phyloP scores from a whole-genome alignment of 371 early-diverging fungal species.

The Syncephalastrum sp. region DNA sequence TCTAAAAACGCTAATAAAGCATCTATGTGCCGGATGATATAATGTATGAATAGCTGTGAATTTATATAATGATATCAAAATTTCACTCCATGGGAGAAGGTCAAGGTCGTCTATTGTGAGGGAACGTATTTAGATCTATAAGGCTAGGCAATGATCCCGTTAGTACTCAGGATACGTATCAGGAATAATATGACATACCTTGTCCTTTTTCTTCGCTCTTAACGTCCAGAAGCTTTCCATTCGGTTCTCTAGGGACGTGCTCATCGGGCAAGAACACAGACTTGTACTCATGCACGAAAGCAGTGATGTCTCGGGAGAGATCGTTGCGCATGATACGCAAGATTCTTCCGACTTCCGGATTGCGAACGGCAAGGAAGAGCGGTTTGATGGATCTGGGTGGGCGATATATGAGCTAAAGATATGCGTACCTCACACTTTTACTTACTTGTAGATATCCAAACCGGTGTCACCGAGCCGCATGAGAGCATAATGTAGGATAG shows the following conservation, averaged over 20 bases:
- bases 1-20: no score
- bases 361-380: conserved; percentile 71
- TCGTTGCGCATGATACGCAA: conserved; percentile 32
- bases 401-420: background rate
- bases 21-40: no score
- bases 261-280: conserved; percentile 9
- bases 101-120: no score
- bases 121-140: no score
- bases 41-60: no score
- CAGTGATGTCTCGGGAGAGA: conserved; percentile 31
- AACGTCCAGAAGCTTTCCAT: no score
- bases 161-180: no score
- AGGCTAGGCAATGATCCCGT: no score
- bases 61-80: no score
- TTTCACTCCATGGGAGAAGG: no score
- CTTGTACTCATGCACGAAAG: conserved; percentile 21
- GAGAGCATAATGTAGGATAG: conserved; percentile 76
- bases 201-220: no score
- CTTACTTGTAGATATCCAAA: conserved; percentile 76
- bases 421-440: background rate
- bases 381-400: conserved; percentile 78
- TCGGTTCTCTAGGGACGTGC: background rate
- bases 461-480: conserved; percentile 87
- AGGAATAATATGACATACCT: no score
- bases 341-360: conserved; percentile 39